These are phyloP conservation scores for Prunus mongolica DNA, from an alignment of 306 rosid genomes.

Conservation along the genomic window DNA sequence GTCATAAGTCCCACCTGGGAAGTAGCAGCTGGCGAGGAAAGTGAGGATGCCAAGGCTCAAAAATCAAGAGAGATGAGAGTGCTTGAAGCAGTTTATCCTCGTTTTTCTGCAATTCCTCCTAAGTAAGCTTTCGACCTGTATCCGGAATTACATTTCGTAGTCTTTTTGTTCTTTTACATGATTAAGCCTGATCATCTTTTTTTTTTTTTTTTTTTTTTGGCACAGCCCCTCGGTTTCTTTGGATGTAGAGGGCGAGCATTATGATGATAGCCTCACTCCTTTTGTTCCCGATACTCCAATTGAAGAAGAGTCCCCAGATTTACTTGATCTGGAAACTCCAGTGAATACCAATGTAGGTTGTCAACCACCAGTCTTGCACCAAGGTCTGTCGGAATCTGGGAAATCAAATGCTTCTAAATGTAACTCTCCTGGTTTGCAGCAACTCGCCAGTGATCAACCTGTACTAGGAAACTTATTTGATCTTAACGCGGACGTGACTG, in stretches of 20 bases:
- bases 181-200: conserved; percentile 5
- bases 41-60: conserved; percentile 46
- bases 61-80: conserved; percentile 45
- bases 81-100: conserved; percentile 71
- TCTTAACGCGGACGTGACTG: conserved; percentile 31
- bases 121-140: conserved; percentile 32
- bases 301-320: conserved; percentile 46
- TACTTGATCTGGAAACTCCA: conserved; percentile 17
- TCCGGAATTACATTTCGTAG: neutral
- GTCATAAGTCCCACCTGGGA: conserved; percentile 36
- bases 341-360: conserved; percentile 10
- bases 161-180: neutral
- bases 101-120: conserved; percentile 56
- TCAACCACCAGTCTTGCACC: conserved; percentile 20
- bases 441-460: conserved; percentile 18
- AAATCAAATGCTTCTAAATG: conserved; percentile 8
- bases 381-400: conserved; percentile 4
- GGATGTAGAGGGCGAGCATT: conserved; percentile 36
- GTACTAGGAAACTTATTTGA: conserved; percentile 18
- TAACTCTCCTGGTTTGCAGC: conserved; percentile 2
- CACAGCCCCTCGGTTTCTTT: conserved; percentile 49
- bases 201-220: neutral
- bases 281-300: conserved; percentile 46
- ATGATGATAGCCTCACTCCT: conserved; percentile 54
- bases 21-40: conserved; percentile 70